Base-by-base conservation (phyloP, 768 basidiomycete genomes). In the Mrakia blollopis region DNA sequence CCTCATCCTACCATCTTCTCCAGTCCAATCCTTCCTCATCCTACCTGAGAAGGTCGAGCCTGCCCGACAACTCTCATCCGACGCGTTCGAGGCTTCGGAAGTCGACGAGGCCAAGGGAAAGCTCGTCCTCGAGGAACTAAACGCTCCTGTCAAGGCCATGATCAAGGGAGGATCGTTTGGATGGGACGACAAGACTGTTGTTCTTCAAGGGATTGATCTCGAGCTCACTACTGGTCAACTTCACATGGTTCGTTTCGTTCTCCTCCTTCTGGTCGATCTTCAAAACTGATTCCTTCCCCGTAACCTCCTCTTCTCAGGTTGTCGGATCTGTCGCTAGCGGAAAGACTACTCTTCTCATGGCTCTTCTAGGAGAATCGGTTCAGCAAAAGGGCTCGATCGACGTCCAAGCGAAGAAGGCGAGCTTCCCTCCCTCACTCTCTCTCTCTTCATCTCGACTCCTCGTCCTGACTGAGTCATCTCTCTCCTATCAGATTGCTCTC, bases 311-410 rank as follows among this genome's bases (percentile, higher is more conserved):
- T 37, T 67, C n/a, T 0, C 47, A 75, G 74, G 63, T 75, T n/a
- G 74, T 75, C 28, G 74, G 74, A 30, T 57, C 74, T 14, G 74
- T 75, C 47, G 74, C 74, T 0, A 62, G 57, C 78, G 80, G 80
- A 23, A 81, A 81, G 52, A 65, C 70, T 11, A 75, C 73, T 3
- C 50, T 81, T 50, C 71, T 81, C 11, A 73, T 79, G 52, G 35
- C 80, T 3, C 37, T 81, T 11, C 71, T 81, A 9, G 71, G 76
- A 10, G 80, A 81, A 62, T 65, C 77, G 4, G 75, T 76, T 39
- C 44, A 78, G 32, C 57, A 78, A 5, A 35, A 28, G 9, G 80
- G 80, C 2, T 52, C 54, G 3, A 18, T 50, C 16, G 44, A 60
- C n/a, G 61, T 77, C 8, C 18, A 37, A 23, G 47, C 60, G 10